Evolutionary conservation across 495 filamentous ascomycete species (phyloP), one percentile per base, ranked within the genome.

Genomic region (Annulohypoxylon stygium): DNA sequence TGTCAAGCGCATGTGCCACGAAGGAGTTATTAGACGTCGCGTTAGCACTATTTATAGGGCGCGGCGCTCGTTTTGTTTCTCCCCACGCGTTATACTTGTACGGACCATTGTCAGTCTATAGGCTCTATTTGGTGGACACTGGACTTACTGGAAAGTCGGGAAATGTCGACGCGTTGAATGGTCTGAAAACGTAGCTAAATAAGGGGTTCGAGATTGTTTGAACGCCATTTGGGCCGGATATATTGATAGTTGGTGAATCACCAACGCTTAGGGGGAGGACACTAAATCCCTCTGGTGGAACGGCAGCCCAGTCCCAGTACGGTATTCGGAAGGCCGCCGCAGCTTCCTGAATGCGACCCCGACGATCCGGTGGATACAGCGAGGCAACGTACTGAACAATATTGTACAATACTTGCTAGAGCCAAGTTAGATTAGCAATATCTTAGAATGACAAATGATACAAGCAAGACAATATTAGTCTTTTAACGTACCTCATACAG

Each of bases 251-350:
- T 14, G 81, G 78, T 26, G 78, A 78, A 23, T 78, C 78, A 5
- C 82, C 80, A 54, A 91, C 75, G 61, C 82, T 86, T 14, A 54
- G 16, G 3, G 89, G 88, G 39, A 88, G 80, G 4, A 85, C 81
- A 41, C 82, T 83, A 65, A 80, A 79, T 60, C 85, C 79, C 0
- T 82, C 57, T 23, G 88, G 80, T n/a, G 87, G 85, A 12, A 67
- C 66, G 23, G 82, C 80, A 30, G 90, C 89, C 89, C 88, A 93
- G 69, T 92, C 90, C 89, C 88, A 91, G 76, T 89, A 93, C 3
- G 90, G 90, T 20, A 89, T 83, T 14, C 90, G 84, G 71, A 91
- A 89, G n/a, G 82, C 81, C 25, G 74, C 57, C 0, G 89, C 88
- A 51, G 88, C 88, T 1, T 71, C 73, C 50, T 79, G 77, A 70